phyloP scores from a whole-genome alignment of 2,329 filamentous ascomycete species.

The Sclerotinia trifoliorum region DNA sequence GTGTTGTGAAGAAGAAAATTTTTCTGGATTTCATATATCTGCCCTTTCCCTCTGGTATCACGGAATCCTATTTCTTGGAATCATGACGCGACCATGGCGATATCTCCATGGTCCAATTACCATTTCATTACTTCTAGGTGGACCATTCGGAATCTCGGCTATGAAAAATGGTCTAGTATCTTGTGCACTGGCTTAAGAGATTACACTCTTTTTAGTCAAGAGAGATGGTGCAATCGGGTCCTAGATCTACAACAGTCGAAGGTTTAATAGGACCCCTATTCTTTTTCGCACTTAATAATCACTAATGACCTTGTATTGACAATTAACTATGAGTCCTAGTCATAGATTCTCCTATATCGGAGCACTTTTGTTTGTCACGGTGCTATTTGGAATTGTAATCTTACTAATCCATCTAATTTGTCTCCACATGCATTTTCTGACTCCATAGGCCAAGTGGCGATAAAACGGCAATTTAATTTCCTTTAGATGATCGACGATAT shows the following conservation, averaged over 20 bases:
- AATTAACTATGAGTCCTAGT: not conserved
- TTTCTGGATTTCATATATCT: not conserved
- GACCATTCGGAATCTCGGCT: accelerated
- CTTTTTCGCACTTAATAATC: not conserved
- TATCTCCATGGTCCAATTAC: not conserved
- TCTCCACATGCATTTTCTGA: not conserved
- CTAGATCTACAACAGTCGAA: too few species aligned
- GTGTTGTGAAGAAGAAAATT: not conserved
- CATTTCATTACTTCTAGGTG: not conserved
- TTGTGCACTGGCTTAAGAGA: not conserved
- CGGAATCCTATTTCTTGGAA: too few species aligned
- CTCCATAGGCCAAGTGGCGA: too few species aligned
- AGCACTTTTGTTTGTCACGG: not conserved
- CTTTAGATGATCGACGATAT: not conserved
- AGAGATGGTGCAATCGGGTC: too few species aligned
- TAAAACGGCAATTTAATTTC: not conserved
- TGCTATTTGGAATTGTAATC: too few species aligned
- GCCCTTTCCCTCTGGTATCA: not conserved
- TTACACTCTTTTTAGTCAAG: not conserved
- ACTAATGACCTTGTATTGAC: not conserved
- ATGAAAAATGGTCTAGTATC: too few species aligned
- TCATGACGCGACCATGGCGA: not conserved
- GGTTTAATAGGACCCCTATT: not conserved
- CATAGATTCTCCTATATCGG: not conserved
- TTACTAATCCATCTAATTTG: too few species aligned